Evolutionary conservation across 1,284 basidiomycete genomes (phyloP).

Genomic region (Ustilago lituana): DNA sequence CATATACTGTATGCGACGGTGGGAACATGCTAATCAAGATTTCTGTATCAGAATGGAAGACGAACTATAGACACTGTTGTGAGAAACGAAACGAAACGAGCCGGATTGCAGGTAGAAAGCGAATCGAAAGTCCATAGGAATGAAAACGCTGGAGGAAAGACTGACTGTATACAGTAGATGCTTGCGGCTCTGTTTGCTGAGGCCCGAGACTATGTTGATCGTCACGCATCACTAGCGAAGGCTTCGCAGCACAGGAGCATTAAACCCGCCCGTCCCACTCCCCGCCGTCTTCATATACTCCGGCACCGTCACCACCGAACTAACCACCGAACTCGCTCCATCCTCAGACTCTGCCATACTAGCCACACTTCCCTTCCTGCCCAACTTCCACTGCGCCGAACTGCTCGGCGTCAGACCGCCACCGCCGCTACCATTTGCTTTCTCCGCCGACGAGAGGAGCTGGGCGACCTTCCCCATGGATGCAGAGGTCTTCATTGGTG

Average conservation of each 20-base stretch:
- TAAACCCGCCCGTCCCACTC: conserved; percentile 24
- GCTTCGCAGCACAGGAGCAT: conserved; percentile 45
- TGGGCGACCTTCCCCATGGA: conserved; percentile 14
- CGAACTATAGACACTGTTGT: no score
- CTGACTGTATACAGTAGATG: no score
- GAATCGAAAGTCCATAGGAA: neutral
- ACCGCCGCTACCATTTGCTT: no score
- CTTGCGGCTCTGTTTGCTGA: no score
- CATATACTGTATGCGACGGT: no score
- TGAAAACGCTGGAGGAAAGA: no score
- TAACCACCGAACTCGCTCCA: conserved; percentile 11
- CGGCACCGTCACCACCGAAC: conserved; percentile 25
- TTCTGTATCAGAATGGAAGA: no score
- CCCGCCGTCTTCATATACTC: conserved; percentile 41
- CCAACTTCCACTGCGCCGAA: conserved; percentile 15
- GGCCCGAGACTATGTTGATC: no score
- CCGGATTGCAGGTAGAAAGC: neutral
- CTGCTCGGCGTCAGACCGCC: conserved; percentile 7
- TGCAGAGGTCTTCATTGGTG: neutral
- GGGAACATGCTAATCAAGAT: no score
- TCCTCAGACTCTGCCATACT: conserved; percentile 34
- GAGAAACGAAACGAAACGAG: no score
- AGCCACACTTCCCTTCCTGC: conserved; percentile 30
- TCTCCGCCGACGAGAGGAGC: conserved; percentile 16
- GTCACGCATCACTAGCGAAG: no score